phyloP scores from a whole-genome alignment of 2,329 filamentous ascomycete genomes.

The Chaetomiaceae sp. region DNA sequence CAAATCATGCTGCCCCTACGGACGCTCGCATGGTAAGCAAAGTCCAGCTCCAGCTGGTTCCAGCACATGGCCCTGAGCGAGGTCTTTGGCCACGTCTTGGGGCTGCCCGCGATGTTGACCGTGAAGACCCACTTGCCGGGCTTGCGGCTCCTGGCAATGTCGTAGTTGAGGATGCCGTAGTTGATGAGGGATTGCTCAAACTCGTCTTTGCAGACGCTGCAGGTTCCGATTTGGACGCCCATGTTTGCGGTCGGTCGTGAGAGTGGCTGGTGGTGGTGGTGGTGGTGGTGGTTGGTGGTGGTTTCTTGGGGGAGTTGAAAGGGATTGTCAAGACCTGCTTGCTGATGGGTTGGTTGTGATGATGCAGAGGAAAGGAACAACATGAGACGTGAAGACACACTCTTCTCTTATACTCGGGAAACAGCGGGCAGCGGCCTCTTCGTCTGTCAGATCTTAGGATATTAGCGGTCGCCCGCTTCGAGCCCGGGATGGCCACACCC shows the following conservation, averaged over 20 bases:
- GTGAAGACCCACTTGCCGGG: background rate
- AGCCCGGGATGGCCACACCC: no score
- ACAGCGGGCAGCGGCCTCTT: no score
- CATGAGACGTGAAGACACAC: no score
- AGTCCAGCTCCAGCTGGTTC: background rate
- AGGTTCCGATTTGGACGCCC: background rate
- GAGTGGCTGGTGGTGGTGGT: no score
- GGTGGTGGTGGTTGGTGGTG: no score
- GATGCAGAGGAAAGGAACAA: no score
- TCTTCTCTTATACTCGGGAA: no score
- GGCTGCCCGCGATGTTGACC: background rate
- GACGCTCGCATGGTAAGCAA: background rate
- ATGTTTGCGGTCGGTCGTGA: background rate
- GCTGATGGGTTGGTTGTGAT: no score
- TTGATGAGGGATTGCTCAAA: background rate
- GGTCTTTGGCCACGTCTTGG: background rate
- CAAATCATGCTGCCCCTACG: background rate
- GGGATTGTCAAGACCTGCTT: no score
- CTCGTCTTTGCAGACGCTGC: background rate
- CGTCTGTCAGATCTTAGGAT: no score
- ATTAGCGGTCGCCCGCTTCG: no score
- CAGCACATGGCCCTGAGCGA: background rate
- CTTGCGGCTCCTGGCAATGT: background rate
- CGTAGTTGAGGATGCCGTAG: background rate
- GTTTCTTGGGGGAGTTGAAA: no score